phyloP scores from a whole-genome alignment of 768 basidiomycete genomes.

The Lentinula lateritia region DNA sequence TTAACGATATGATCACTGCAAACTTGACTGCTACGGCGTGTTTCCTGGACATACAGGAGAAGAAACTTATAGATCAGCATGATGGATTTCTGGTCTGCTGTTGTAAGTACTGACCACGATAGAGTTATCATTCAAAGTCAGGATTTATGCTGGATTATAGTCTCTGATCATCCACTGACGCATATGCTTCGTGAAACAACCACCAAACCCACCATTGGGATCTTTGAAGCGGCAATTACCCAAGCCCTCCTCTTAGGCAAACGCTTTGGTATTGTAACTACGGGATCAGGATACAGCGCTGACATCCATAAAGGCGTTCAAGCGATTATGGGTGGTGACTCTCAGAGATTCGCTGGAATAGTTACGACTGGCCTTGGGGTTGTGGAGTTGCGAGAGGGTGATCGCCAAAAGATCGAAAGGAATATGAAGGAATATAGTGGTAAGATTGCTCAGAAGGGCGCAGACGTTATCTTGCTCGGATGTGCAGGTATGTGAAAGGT shows the following conservation, averaged over 20 bases:
- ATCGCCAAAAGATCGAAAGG: constrained; percentile 20
- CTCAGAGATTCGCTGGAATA: constrained; percentile 30
- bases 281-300: constrained; percentile 29
- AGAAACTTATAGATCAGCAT: constrained; percentile 20
- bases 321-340: constrained; percentile 26
- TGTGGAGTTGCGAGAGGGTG: constrained; percentile 27
- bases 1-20: constrained; percentile 26
- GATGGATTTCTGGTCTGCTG: constrained; percentile 35
- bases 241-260: constrained; percentile 27
- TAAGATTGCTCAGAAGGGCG: constrained; percentile 23
- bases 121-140: not conserved
- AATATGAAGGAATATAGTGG: constrained; percentile 24
- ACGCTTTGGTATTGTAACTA: constrained; percentile 32
- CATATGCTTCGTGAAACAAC: constrained; percentile 27
- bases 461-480: constrained; percentile 31
- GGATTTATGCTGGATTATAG: constrained; percentile 8
- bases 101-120: constrained; percentile 19
- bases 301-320: constrained; percentile 26
- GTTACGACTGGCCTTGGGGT: constrained; percentile 27
- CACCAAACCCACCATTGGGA: constrained; percentile 27
- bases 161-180: constrained; percentile 32
- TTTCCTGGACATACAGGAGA: constrained; percentile 20
- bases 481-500: constrained; percentile 24
- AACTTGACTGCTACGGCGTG: constrained; percentile 24
- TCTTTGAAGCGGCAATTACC: constrained; percentile 28